Conservation (phyloP, 306 rosid species). For the Pyrus communis region DNA sequence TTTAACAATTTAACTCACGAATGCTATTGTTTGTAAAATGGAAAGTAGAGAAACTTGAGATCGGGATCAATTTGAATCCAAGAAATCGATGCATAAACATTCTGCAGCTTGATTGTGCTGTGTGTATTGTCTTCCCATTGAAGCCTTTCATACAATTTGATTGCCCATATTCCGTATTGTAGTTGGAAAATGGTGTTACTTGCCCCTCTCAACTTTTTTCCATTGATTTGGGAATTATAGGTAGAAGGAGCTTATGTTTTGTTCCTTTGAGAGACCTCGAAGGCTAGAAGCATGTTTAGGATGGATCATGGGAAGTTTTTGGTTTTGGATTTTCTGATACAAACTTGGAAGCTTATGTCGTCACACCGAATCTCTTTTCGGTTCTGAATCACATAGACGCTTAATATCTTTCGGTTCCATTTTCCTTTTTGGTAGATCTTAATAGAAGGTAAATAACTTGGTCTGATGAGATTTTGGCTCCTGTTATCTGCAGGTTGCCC, state of each 20-base stretch:
- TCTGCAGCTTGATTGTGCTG: neutral
- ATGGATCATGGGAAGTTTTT: neutral
- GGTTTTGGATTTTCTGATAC: neutral
- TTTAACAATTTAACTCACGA: too few relatives aligned
- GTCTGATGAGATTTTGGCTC: neutral
- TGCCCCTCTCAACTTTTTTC: neutral
- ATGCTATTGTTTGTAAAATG: too few relatives aligned
- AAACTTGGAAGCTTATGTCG: neutral
- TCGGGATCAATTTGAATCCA: conserved; percentile 1
- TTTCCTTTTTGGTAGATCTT: neutral
- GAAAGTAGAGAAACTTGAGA: neutral
- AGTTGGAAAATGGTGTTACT: neutral
- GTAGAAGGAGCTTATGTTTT: neutral
- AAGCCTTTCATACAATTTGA: neutral
- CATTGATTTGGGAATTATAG: neutral
- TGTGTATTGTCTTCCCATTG: neutral
- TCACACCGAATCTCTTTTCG: neutral
- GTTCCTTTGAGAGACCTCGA: neutral
- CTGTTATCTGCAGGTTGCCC: conserved; percentile 67
- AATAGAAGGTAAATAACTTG: neutral
- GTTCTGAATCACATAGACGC: neutral
- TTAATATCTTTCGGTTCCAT: neutral
- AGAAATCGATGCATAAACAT: neutral
- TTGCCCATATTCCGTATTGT: neutral
- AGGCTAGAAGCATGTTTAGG: neutral